phyloP scores from a whole-genome alignment of 1,284 basidiomycete genomes.

The Puccinia coronata region DNA sequence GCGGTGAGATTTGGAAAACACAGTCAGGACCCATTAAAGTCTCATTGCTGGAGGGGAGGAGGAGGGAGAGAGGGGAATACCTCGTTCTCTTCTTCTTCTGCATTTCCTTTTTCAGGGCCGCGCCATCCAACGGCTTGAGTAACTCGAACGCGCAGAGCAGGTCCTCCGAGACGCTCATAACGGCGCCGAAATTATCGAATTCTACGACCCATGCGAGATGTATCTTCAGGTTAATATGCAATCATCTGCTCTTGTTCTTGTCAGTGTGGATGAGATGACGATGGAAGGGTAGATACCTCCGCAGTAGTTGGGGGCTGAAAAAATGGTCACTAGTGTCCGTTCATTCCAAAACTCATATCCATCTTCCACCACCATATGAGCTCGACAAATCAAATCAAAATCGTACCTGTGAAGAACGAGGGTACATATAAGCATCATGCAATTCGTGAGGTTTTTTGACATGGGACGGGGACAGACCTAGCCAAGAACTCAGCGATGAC shows the following conservation, averaged over 20 bases:
- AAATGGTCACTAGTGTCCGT: conserved; percentile 94
- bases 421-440: background rate
- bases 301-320: conserved; percentile 96
- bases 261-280: background rate
- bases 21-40: background rate
- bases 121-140: conserved; percentile 91
- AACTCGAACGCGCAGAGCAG: conserved; percentile 96
- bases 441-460: background rate
- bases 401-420: conserved; percentile 62
- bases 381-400: conserved; percentile 98
- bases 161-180: conserved; percentile 89
- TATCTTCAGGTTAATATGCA: too few relatives aligned
- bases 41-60: background rate
- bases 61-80: background rate
- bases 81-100: conserved; percentile 97
- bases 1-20: background rate
- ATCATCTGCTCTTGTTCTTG: too few relatives aligned
- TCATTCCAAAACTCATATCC: conserved; percentile 99
- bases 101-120: conserved; percentile 97
- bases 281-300: conserved; percentile 67
- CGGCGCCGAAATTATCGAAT: conserved; percentile 89
- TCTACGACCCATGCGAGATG: too few relatives aligned
- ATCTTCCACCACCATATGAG: conserved; percentile 97
- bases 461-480: conserved; percentile 50
- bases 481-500: conserved; percentile 95